Base-by-base conservation (phyloP, 306 rosid genomes). In the Medicago ruthenica region DNA sequence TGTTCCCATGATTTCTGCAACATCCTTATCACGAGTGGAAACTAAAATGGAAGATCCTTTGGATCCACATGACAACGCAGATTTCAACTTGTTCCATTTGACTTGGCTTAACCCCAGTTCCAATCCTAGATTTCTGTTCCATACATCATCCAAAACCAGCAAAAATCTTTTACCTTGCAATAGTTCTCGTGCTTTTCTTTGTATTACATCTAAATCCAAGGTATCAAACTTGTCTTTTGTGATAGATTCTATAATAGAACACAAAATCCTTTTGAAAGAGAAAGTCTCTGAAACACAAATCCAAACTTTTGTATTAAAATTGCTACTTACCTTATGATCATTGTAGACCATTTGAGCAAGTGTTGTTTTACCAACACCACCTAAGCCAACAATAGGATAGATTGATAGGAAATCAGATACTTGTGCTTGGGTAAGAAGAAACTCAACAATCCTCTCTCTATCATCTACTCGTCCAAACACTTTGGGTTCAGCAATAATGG, bases 61-160 rank as follows among this genome's bases (percentile, higher is more conserved):
- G 58, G 58, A 16, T 51, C 58, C 58, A 22, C 59, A 13, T 1
- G 73, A 14, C 42, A 68, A 24, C 4, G 47, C 41, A 45, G 21
- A 45, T 68, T 68, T 45, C 31, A 68, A 14, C 59, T 7, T 13
- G 7, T 45, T 50, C 74, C 74, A 47, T 69, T 24, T 47, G 0
- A 47, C 60, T 22, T 24, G 73, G 73, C 20, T 67, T 11, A 67
- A 22, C 6, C 73, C 73, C 0, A 5, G 21, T 22, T 47, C 14
- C 7, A 68, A 3, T 22, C 4, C 14, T 3, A 13, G 14, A 27
- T 21, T 48, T 69, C 0, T 8, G 5, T 24, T 24, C 60, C 74
- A 69, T 0, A 47, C 44, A 47, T 69, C 74, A 69, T 69, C 74
- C 16, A 69, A 27, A 48, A 69, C 60, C 5, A 69, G 21, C 22